A percentile compares a stretch with the other conserved stretches of the same genome.
Conservation (phyloP, 169 alveolate genomes). For the Plasmodium malariae region DNA sequence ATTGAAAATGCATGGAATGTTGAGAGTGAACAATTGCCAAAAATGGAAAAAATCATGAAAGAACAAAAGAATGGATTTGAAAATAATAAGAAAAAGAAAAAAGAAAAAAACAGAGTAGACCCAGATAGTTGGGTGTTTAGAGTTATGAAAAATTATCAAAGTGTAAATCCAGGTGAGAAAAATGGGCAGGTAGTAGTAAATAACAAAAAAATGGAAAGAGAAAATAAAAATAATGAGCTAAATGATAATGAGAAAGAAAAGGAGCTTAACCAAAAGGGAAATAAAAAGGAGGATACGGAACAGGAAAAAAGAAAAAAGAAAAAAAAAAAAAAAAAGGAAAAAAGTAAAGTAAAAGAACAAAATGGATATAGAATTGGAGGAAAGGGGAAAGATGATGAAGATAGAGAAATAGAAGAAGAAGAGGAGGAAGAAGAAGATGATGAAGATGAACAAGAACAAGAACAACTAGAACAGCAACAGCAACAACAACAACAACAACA, state of each 20-base stretch:
- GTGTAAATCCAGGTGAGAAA: neutral
- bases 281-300: neutral
- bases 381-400: neutral
- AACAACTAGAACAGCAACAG: neutral
- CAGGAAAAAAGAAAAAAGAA: neutral
- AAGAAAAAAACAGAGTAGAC: slow-evolving; percentile 30
- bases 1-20: slow-evolving; percentile 33
- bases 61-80: slow-evolving; percentile 21
- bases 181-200: neutral
- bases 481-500: neutral
- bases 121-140: slow-evolving; percentile 71
- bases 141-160: slow-evolving; percentile 42
- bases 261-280: neutral
- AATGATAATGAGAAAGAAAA: neutral
- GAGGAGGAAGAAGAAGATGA: slow-evolving; percentile 1
- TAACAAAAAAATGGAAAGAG: neutral
- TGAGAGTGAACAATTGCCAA: neutral
- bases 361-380: slow-evolving; percentile 8
- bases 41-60: slow-evolving; percentile 20
- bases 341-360: neutral
- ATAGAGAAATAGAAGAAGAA: neutral
- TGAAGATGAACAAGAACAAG: slow-evolving; percentile 5
- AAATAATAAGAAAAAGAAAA: slow-evolving; percentile 17
- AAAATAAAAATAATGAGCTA: neutral
- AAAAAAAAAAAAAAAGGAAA: neutral